These are phyloP conservation scores for Vaccinium darrowii DNA, from an alignment of 148 eudicot species.

Conservation along the genomic window DNA sequence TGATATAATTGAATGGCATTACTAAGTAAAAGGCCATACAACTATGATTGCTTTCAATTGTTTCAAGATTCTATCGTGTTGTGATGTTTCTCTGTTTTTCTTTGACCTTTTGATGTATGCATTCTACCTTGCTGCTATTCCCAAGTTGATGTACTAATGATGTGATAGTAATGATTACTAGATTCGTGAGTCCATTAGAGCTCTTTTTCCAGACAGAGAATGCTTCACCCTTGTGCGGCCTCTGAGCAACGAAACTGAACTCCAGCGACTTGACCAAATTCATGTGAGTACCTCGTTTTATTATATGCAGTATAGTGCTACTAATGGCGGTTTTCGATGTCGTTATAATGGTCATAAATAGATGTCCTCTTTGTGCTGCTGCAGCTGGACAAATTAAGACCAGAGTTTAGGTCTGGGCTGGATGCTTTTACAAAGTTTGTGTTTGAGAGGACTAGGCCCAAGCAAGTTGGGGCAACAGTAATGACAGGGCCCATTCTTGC, in stretches of 20 bases:
- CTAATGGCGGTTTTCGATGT: slow-evolving; percentile 2
- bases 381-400: slow-evolving; percentile 84
- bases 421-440: slow-evolving; percentile 90
- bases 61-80: background rate
- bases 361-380: background rate
- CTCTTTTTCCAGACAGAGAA: slow-evolving; percentile 95
- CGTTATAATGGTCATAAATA: slow-evolving; percentile 7
- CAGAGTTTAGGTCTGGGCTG: slow-evolving; percentile 85
- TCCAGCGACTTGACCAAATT: slow-evolving; percentile 89
- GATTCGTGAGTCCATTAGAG: slow-evolving; percentile 95
- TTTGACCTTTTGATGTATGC: background rate
- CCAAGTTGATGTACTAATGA: background rate
- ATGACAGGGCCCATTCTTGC: slow-evolving; percentile 96
- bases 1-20: background rate
- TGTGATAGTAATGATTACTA: slow-evolving; percentile 24
- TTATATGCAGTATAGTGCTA: background rate
- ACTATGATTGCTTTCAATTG: background rate
- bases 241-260: slow-evolving; percentile 72
- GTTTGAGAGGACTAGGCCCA: slow-evolving; percentile 95
- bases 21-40: background rate
- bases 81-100: background rate
- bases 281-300: slow-evolving; percentile 47
- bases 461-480: slow-evolving; percentile 85
- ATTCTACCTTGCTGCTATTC: background rate
- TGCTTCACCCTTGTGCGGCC: slow-evolving; percentile 97